A percentile compares a stretch with the other conserved stretches of the same genome.
phyloP scores from a whole-genome alignment of 805 yeast species.

The Tetrapisispora nanseiensis region DNA sequence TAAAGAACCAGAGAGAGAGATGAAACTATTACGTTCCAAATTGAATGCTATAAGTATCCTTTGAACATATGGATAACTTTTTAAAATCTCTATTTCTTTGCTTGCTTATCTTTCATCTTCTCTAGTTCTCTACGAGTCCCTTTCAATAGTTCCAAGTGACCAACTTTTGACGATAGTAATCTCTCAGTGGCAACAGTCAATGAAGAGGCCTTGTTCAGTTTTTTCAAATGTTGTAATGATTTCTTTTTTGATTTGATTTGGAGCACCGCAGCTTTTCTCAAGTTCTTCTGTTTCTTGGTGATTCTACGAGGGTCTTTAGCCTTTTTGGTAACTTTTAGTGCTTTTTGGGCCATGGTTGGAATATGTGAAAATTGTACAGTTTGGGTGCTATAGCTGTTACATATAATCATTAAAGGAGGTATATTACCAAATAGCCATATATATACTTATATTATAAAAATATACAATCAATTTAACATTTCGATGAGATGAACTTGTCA shows the following conservation, averaged over 20 bases:
- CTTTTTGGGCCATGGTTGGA: constrained; percentile 68
- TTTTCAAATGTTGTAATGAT: constrained; percentile 40
- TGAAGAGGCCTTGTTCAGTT: constrained; percentile 43
- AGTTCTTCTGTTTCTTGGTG: constrained; percentile 55
- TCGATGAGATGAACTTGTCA: too few relatives aligned
- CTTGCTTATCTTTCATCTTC: constrained; percentile 33
- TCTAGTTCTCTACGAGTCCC: constrained; percentile 84
- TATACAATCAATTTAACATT: too few relatives aligned
- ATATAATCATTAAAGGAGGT: too few relatives aligned
- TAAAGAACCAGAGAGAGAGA: too few relatives aligned
- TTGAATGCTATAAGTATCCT: too few relatives aligned
- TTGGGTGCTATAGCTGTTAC: not conserved
- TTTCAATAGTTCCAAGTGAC: constrained; percentile 83
- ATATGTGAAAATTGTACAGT: not conserved
- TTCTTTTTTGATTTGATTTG: constrained; percentile 58
- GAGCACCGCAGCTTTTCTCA: constrained; percentile 66
- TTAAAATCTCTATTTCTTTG: not conserved
- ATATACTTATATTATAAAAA: too few relatives aligned
- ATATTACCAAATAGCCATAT: too few relatives aligned
- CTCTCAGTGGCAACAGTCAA: constrained; percentile 65
- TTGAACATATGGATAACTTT: too few relatives aligned
- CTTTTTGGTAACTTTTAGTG: constrained; percentile 41
- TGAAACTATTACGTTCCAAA: too few relatives aligned
- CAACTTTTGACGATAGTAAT: constrained; percentile 79
- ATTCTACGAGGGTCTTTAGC: constrained; percentile 33